phyloP scores from a whole-genome alignment of 164 flowering plant species.

The Amborella trichopoda region DNA sequence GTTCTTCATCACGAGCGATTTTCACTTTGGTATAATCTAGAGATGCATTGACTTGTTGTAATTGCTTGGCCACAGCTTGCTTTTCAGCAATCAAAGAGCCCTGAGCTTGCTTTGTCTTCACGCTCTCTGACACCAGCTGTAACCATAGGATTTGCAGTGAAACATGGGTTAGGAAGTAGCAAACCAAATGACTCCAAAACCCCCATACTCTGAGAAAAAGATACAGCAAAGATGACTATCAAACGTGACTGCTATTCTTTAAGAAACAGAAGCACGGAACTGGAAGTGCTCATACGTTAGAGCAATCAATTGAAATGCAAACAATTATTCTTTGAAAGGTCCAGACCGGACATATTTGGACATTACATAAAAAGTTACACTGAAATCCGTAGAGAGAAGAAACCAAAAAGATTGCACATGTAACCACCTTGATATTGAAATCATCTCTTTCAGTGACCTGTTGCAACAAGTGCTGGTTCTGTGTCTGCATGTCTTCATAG shows the following conservation, averaged over 20 bases:
- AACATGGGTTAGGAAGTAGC: neutral
- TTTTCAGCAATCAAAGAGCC: constrained; percentile 57
- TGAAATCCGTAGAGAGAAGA: no score
- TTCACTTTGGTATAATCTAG: constrained; percentile 45
- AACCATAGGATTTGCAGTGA: constrained; percentile 1
- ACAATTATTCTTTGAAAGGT: no score
- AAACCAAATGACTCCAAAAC: no score
- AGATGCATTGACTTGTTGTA: constrained; percentile 51
- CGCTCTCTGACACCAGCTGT: constrained; percentile 94
- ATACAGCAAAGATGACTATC: neutral
- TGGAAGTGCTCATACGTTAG: no score
- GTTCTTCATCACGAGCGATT: constrained; percentile 57
- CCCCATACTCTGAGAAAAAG: neutral
- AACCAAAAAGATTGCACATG: no score
- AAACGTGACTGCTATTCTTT: no score
- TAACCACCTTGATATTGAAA: constrained; percentile 69
- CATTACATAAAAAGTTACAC: no score
- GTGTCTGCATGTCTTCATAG: constrained; percentile 90
- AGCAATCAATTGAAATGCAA: no score
- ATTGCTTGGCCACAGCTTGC: constrained; percentile 55
- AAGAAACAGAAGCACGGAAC: no score
- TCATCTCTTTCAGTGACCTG: constrained; percentile 78
- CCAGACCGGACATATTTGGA: no score
- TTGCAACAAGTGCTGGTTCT: constrained; percentile 63
- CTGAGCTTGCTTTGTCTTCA: constrained; percentile 72